phyloP scores from a whole-genome alignment of 2,329 filamentous ascomycete species.

The Penicillium thymicola region DNA sequence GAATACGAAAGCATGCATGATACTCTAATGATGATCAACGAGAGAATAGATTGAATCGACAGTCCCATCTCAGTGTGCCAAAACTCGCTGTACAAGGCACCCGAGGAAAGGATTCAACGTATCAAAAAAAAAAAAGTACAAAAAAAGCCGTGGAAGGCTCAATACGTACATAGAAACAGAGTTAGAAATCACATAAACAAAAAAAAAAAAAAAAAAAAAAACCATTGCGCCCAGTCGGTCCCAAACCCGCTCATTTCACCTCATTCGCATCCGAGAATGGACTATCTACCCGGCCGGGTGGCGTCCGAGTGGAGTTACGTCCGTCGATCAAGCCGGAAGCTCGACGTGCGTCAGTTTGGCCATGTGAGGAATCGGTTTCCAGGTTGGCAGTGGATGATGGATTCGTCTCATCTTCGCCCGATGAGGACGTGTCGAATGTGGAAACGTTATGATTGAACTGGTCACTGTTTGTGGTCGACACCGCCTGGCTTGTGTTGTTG shows the following conservation, averaged over 20 bases:
- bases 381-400: constrained; percentile 10
- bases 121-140: constrained; percentile 16
- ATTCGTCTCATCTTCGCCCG: constrained; percentile 25
- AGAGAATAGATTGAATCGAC: constrained; percentile 14
- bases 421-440: constrained; percentile 34
- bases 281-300: constrained; percentile 34
- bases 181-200: constrained; percentile 2
- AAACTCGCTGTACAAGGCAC: constrained; percentile 24
- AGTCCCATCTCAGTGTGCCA: constrained; percentile 13
- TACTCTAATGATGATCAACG: neutral
- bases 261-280: constrained; percentile 47
- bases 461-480: constrained; percentile 18
- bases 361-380: neutral
- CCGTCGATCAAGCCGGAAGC: constrained; percentile 14
- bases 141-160: constrained; percentile 13
- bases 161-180: constrained; percentile 29
- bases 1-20: neutral
- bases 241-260: constrained; percentile 30
- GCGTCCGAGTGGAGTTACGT: constrained; percentile 30
- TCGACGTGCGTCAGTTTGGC: constrained; percentile 4
- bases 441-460: constrained; percentile 26
- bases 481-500: constrained; percentile 12
- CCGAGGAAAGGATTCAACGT: constrained; percentile 10
- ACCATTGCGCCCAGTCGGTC: constrained; percentile 5
- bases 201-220: constrained; percentile 4